Base-by-base conservation (phyloP, 805 yeast genomes). In the Metschnikowia colocasiae region DNA sequence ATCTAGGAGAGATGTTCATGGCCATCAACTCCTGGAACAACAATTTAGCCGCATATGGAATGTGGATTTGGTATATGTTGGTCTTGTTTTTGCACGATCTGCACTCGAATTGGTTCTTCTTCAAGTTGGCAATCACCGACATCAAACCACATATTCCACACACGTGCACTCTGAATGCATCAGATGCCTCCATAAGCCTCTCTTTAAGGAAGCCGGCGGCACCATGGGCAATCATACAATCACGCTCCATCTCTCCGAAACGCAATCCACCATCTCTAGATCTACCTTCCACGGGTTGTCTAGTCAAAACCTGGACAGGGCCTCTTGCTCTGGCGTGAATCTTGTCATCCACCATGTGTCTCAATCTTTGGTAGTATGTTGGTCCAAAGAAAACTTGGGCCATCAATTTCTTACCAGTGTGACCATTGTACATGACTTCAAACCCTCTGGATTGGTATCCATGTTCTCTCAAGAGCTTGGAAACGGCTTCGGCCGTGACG, bases 161-260 rank as follows among this genome's bases (percentile, higher is more conserved):
- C 26, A 94, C 85, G 65, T 94, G 98, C 36, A 94, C 98, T 70
- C 98, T 81, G 78, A 94, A 94, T 1, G 98, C 97, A 74, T 94
- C 99, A 0, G 98, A 92, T 10, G 97, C 97, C 70, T 94, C 98
- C 97, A 94, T 92, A 67, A 94, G 76, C 68, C 99, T 81, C 74
- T 94, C 99, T 70, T 92, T 90, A 74, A 94, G 80, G 76, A 94
- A 92, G 6, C 97, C 95, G 3, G 99, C 97, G 12, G 97, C 98
- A 68, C 99, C 99, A 66, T 94, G 98, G 2, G 99, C 99, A 77
- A 94, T 94, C 97, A 94, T 92, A 85, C 99, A 94, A 79, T 94
- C 99, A 76, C 99, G 88, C 74, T 94, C 99, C 99, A 94, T 94
- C 71, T 92, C 99, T 63, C 99, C 99, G 80, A 92, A 91, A 72